These are phyloP conservation scores for Zygosaccharomyces bisporus DNA, from an alignment of 805 yeast species.

Conservation along the genomic window DNA sequence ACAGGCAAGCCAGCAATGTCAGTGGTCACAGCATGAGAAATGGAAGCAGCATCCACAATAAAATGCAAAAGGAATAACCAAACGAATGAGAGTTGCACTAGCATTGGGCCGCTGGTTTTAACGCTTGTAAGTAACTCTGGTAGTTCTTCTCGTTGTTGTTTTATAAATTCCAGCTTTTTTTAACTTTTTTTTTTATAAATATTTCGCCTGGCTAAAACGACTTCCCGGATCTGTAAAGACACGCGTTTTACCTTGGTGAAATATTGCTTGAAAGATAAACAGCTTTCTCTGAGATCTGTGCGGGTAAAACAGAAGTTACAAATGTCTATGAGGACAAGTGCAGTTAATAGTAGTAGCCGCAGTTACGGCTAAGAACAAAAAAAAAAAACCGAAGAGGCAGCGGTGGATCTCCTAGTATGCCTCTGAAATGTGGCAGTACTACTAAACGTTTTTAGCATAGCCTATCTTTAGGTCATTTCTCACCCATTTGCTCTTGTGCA, in stretches of 20 bases:
- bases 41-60: constrained; percentile 22
- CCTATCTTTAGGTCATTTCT: no score
- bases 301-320: background rate
- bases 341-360: no score
- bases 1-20: constrained; percentile 33
- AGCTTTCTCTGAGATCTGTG: constrained; percentile 3
- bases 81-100: constrained; percentile 9
- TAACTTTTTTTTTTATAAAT: background rate
- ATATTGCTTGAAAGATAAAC: background rate
- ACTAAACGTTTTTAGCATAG: no score
- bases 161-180: background rate
- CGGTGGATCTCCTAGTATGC: no score
- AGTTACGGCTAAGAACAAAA: no score
- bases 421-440: no score
- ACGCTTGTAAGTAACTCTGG: background rate
- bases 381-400: no score
- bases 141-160: background rate
- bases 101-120: constrained; percentile 1
- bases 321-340: no score
- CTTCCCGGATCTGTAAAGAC: background rate
- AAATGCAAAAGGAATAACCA: constrained; percentile 11
- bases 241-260: background rate
- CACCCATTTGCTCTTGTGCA: no score
- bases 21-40: constrained; percentile 33
- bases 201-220: background rate